Evolutionary conservation across 495 filamentous ascomycete species (phyloP).

Genomic region (Annulohypoxylon stygium): DNA sequence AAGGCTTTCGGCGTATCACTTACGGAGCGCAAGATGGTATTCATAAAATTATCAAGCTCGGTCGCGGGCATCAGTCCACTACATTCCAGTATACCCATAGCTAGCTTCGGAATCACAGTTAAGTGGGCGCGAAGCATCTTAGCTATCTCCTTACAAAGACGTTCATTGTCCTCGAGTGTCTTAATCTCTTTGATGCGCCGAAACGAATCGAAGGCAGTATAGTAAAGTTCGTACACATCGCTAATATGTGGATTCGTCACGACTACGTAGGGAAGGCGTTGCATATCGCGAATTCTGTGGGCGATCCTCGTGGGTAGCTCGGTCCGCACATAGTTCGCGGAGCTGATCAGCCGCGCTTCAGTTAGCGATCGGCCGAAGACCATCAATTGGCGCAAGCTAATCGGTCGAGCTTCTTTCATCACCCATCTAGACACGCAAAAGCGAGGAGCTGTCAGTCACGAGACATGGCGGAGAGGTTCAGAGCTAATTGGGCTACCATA

Average conservation of each 20-base stretch:
- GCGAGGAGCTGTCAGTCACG: slow-evolving; percentile 45
- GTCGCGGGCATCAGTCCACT: slow-evolving; percentile 80
- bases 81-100: slow-evolving; percentile 93
- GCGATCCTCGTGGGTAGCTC: slow-evolving; percentile 93
- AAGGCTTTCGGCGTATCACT: slow-evolving; percentile 41
- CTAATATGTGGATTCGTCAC: slow-evolving; percentile 95
- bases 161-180: slow-evolving; percentile 90
- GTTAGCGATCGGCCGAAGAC: slow-evolving; percentile 93
- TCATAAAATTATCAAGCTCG: slow-evolving; percentile 94
- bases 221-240: slow-evolving; percentile 96
- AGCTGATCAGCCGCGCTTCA: slow-evolving; percentile 88
- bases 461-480: slow-evolving; percentile 25
- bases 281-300: slow-evolving; percentile 96
- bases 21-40: slow-evolving; percentile 90
- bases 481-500: slow-evolving; percentile 57
- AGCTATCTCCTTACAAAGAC: slow-evolving; percentile 83
- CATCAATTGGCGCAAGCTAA: slow-evolving; percentile 91
- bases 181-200: slow-evolving; percentile 86
- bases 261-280: slow-evolving; percentile 94
- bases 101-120: slow-evolving; percentile 91
- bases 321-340: slow-evolving; percentile 96
- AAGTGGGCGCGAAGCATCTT: slow-evolving; percentile 87
- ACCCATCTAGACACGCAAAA: slow-evolving; percentile 75
- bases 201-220: slow-evolving; percentile 91
- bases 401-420: slow-evolving; percentile 83